phyloP scores from a whole-genome alignment of 2,329 filamentous ascomycete species.

The Exserohilum rostratum region DNA sequence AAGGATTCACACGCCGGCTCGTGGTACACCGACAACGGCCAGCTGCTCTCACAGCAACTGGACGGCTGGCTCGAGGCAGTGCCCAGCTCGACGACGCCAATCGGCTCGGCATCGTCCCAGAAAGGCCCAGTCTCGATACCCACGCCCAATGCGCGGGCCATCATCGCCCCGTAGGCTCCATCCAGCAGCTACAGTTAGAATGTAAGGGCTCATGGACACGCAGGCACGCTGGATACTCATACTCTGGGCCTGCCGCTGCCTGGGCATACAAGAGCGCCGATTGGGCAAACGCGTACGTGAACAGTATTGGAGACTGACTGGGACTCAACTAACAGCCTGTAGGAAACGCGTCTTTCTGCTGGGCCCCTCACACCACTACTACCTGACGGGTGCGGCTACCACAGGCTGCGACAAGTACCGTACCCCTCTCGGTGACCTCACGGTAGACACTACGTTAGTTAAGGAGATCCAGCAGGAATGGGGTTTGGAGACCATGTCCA shows the following conservation, averaged over 20 bases:
- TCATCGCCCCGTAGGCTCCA: slow-evolving; percentile 85
- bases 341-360: slow-evolving; percentile 89
- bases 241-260: slow-evolving; percentile 88
- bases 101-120: slow-evolving; percentile 55
- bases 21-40: slow-evolving; percentile 76
- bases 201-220: slow-evolving; percentile 36
- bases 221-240: slow-evolving; percentile 92
- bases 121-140: slow-evolving; percentile 61
- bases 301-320: neutral
- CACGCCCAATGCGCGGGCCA: slow-evolving; percentile 74
- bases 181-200: neutral
- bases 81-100: slow-evolving; percentile 67
- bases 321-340: neutral
- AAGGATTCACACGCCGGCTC: slow-evolving; percentile 78
- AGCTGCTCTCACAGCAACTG: slow-evolving; percentile 70
- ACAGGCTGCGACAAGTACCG: slow-evolving; percentile 73
- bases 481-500: slow-evolving; percentile 61
- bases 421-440: slow-evolving; percentile 75
- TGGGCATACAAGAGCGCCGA: slow-evolving; percentile 94
- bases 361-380: slow-evolving; percentile 88
- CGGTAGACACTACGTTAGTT: slow-evolving; percentile 66
- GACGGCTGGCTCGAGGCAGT: slow-evolving; percentile 76
- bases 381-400: slow-evolving; percentile 77
- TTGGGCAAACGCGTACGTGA: slow-evolving; percentile 70
- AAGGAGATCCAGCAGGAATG: slow-evolving; percentile 49